Evolutionary conservation across 169 alveolate genomes (phyloP), one percentile per base, ranked within the genome.

Genomic region (Plasmodium billcollinsi): DNA sequence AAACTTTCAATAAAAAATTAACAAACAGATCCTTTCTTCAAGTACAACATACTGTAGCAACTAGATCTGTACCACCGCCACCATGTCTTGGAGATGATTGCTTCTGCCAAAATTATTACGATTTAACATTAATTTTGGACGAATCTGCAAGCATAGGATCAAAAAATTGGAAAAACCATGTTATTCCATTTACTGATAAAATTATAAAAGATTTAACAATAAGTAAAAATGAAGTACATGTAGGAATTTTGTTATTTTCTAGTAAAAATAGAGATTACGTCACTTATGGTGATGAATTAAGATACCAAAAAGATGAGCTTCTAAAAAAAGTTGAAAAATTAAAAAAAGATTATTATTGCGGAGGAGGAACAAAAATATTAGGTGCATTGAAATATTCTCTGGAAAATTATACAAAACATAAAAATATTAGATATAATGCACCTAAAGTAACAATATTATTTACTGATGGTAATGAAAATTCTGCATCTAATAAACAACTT

Each of bases 371-470:
- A 20, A 47, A 66, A n/a, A 78, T 78, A 24, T 11, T 78, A 24
- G 65, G 56, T 50, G 89, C 89, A 39, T 52, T 78, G 61, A n/a
- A 78, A 14, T 78, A 78, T 43, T 50, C 89, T n/a, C 12, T 78
- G 89, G 56, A 78, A 21, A 78, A 78, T 20, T 78, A 65, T 47
- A 49, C 76, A 29, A 12, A 65, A 43, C 67, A 66, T 52, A 66
- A 65, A 70, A 78, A 78, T 26, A 69, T 47, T 49, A 66, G 89
- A 54, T 20, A 26, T 11, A 15, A 52, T 78, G 89, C 89, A 58
- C 89, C 89, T 21, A 78, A 78, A 67, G 89, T 78, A 52, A 78
- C 89, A 33, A 78, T 78, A 78, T 71, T 78, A 47, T 78, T 78
- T 21, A 78, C 89, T 29, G 89, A 78, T 71, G 89, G 89, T 1